Conservation (phyloP, 495 filamentous ascomycete species). For the Hyaloscypha hepaticicola region DNA sequence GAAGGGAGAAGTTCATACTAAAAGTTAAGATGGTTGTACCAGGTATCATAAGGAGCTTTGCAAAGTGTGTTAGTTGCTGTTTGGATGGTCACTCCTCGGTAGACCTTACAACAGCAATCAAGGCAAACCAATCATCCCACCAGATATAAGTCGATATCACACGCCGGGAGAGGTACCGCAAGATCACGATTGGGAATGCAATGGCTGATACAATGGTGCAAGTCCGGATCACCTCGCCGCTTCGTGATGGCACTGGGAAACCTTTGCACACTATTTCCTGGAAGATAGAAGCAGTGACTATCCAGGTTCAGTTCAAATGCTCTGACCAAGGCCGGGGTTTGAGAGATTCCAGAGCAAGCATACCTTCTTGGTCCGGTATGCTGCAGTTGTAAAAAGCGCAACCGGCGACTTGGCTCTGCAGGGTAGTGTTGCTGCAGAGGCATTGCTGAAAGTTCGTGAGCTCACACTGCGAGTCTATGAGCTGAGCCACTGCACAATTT, state of each 20-base stretch:
- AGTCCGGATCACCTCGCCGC: neutral
- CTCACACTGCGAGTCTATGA: too few relatives aligned
- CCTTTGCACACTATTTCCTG: constrained; percentile 12
- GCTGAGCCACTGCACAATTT: too few relatives aligned
- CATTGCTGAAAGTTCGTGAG: too few relatives aligned
- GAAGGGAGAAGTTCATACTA: neutral
- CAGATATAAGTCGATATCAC: constrained; percentile 7
- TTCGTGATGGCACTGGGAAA: neutral
- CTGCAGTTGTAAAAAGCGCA: too few relatives aligned
- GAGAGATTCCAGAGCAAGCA: too few relatives aligned
- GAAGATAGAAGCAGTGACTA: constrained; percentile 8
- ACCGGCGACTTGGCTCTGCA: too few relatives aligned
- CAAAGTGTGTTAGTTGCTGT: neutral
- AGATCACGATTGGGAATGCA: constrained; percentile 11
- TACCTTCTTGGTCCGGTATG: too few relatives aligned
- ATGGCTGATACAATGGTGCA: constrained; percentile 12
- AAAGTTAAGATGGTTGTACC: constrained; percentile 9
- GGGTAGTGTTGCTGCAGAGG: too few relatives aligned
- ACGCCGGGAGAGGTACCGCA: constrained; percentile 13
- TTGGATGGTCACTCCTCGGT: too few relatives aligned
- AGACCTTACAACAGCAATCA: constrained; percentile 9
- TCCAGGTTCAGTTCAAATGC: too few relatives aligned
- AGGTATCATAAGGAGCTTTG: constrained; percentile 13
- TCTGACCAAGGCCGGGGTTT: too few relatives aligned
- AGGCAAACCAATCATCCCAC: constrained; percentile 25